Evolutionary conservation across 345 rosid species (phyloP), one percentile per base, ranked within the genome.

Genomic region (Pelargonium nanum): DNA sequence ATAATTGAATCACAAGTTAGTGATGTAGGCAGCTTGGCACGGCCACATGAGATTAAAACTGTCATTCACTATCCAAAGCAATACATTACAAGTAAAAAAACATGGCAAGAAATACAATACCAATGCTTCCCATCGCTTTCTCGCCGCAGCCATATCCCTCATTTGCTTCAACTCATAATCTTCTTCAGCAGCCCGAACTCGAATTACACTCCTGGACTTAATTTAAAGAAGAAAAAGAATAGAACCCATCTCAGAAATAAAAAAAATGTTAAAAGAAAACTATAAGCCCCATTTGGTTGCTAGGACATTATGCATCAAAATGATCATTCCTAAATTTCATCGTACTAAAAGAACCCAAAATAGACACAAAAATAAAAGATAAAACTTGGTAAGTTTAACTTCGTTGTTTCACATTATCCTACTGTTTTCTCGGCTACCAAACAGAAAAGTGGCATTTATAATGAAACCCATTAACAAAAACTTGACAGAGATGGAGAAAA

Each of bases 61-160:
- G 13, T 2, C 2, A 40, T 40, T 6, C 15, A 40, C 48, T 40
- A 40, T 2, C 48, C 48, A 40, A 40, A 40, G 48, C 48, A n/a
- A n/a, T n/a, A n/a, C n/a, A n/a, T n/a, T n/a, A n/a, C n/a, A n/a
- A n/a, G n/a, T 8, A 30, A 30, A 69, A 55, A 15, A 28, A 23
- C 22, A 34, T 12, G 19, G 21, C 13, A 6, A n/a, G 26, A 25
- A n/a, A 48, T 50, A 26, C 19, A 15, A 20, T 81, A 92, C 98
- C 96, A 89, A 63, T 66, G 81, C 78, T 64, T 92, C 96, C 96
- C 95, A 89, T 83, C 93, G 84, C 78, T 87, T 92, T 82, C 81
- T 85, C 21, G 96, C 93, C 68, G 95, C 88, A 66, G 96, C 86
- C 88, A 87, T 77, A 69, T 87, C 96, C 75, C 82, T 85, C 88